phyloP scores from a whole-genome alignment of 139 green algal species.

The Micromonas pusilla region DNA sequence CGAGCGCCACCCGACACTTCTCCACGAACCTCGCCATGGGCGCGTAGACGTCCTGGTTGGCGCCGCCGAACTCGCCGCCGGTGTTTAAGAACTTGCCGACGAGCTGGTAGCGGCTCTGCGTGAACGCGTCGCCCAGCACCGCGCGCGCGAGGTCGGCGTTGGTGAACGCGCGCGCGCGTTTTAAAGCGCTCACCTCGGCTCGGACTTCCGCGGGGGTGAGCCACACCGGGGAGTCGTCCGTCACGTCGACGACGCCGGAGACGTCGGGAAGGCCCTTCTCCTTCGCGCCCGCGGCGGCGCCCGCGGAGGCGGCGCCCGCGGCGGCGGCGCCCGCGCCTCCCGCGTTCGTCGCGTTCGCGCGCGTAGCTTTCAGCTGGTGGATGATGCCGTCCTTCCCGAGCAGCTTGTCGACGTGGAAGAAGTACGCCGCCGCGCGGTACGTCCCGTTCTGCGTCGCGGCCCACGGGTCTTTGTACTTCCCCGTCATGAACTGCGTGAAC shows the following conservation, averaged over 20 bases:
- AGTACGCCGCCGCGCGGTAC: neutral
- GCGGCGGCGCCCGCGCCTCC: neutral
- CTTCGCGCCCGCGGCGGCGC: neutral
- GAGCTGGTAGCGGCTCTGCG: neutral
- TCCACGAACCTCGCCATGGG: neutral
- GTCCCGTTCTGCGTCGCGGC: neutral
- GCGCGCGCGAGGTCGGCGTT: neutral
- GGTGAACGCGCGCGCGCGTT: neutral
- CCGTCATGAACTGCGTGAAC: constrained; percentile 1
- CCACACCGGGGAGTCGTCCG: neutral
- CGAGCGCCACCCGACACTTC: neutral
- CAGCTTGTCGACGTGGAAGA: neutral
- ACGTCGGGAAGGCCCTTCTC: neutral
- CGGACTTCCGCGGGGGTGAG: constrained; percentile 2
- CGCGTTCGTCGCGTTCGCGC: neutral
- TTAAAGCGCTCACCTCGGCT: neutral
- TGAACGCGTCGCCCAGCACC: neutral
- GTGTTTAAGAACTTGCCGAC: neutral
- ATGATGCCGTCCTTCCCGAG: constrained; percentile 3
- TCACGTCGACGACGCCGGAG: neutral
- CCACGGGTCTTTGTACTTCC: constrained; percentile 2
- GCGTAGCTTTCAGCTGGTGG: neutral
- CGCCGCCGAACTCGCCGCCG: constrained; percentile 4
- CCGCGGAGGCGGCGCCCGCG: neutral
- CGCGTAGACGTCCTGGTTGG: neutral